Evolutionary conservation across 1,139 yeast genomes (phyloP), one percentile per base, ranked within the genome.

Genomic region (Hemisphaericaspora subhashii): DNA sequence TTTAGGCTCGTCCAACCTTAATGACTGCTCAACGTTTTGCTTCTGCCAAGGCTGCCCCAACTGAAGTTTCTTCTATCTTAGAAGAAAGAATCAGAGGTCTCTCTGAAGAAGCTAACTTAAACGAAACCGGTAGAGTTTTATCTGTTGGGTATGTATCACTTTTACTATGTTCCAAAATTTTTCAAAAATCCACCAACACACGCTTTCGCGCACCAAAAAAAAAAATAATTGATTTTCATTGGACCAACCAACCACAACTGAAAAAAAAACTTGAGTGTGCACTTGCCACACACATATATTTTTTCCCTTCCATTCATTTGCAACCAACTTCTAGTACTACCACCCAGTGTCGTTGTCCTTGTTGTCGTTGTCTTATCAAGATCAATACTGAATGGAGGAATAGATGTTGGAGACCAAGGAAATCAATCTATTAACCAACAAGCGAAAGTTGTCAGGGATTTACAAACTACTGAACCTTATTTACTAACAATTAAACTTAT

Each of bases 31-130:
- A 65, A 57, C 83, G 95, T 73, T 87, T 80, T 67, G 97, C 98
- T 66, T 83, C 94, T 51, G 94, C 95, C 60, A 94, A 92, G 83
- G 95, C 98, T 64, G 90, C 95, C 59, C 98, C 99, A 68, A 92
- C 98, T 58, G 99, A 94, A 79, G 98, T 94, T 57, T 89, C 98
- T 57, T 88, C 98, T 49, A 92, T 94, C 76, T 83, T 94, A 66
- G 98, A 94, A 79, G 96, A 92, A 74, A 89, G 95, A 79, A 94
- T 94, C 81, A 89, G 96, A 79, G 98, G 98, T 76, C 94, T 92
- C 60, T 84, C 96, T 55, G 95, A 88, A 62, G 98, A 90, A 74
- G 89, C 97, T 61, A 83, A 88, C 84, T 85, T 94, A 64, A 89
- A 92, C 76, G 98, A 94, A 79, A 94, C 98, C 69, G 99, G 99